These are phyloP conservation scores for Coniochaeta hoffmannii DNA, from an alignment of 2,329 filamentous ascomycete genomes.

Conservation along the genomic window DNA sequence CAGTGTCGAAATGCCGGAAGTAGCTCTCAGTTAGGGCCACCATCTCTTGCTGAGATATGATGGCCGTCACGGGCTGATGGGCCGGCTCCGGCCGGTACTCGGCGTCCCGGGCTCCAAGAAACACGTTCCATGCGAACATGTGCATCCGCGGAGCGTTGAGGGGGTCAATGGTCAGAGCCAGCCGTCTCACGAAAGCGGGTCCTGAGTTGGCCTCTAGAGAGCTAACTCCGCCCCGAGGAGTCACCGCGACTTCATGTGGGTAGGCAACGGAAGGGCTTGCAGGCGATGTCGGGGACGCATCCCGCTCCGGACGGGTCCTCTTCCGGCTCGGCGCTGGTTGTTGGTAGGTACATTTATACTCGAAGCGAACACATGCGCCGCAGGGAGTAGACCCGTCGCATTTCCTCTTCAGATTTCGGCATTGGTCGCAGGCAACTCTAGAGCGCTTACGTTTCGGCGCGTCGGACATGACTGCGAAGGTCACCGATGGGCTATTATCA, in stretches of 20 bases:
- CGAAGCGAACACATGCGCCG: slow-evolving; percentile 43
- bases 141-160: slow-evolving; percentile 44
- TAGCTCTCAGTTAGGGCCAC: slow-evolving; percentile 35
- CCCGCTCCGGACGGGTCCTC: not conserved
- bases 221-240: slow-evolving; percentile 20
- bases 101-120: slow-evolving; percentile 20
- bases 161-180: slow-evolving; percentile 45
- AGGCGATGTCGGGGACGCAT: slow-evolving; percentile 4
- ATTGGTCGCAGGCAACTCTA: slow-evolving; percentile 39
- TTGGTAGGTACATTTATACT: slow-evolving; percentile 42
- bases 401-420: slow-evolving; percentile 47
- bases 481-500: not conserved
- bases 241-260: slow-evolving; percentile 5
- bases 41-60: slow-evolving; percentile 41
- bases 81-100: slow-evolving; percentile 17
- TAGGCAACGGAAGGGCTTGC: not conserved
- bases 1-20: slow-evolving; percentile 43
- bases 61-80: slow-evolving; percentile 31
- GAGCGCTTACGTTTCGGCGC: slow-evolving; percentile 22
- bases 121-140: slow-evolving; percentile 48
- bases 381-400: slow-evolving; percentile 47
- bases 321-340: slow-evolving; percentile 17
- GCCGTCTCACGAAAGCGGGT: slow-evolving; percentile 44
- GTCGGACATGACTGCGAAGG: not conserved
- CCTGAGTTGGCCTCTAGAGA: slow-evolving; percentile 51